Evolutionary conservation across 2,329 filamentous ascomycete genomes (phyloP), one percentile per base, ranked within the genome.

Genomic region (Byssothecium circinans): DNA sequence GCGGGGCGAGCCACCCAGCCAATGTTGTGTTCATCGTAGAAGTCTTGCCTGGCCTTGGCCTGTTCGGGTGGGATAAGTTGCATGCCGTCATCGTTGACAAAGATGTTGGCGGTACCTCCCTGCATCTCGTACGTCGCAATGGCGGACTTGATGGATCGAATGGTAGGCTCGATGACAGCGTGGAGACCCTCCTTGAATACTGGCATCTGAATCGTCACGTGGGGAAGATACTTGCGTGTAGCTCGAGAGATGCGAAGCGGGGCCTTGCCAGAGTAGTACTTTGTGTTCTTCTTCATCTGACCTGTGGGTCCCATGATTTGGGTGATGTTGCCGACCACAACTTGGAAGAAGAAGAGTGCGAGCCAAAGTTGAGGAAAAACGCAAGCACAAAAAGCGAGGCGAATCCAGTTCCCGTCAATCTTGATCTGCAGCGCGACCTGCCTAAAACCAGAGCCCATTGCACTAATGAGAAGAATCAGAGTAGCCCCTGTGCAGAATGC

Each of bases 161-260:
- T 82, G 0, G 88, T 92, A 7, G 88, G 88, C 17, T 79, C 81
- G 61, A 91, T 91, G 69, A 95, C 89, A 52, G 78, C 82, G 29
- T 75, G 74, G 2, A 95, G 78, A 55, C 89, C 88, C 68, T 95
- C 89, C 69, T 92, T 94, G 75, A 94, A 95, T 0, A 95, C 88
- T 4, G 89, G 89, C 68, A 88, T 91, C 65, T 95, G 89, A 34
- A 95, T 87, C 2, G 75, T 78, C 54, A 89, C 78, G 63, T 89
- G 88, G 2, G 87, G 87, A 14, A 91, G 76, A 65, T 40, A 43
- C 1, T 71, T 74, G 23, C 27, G 89, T 70, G 39, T 87, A 77
- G 65, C 58, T 17, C 80, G 80, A 1, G 86, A 84, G 8, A 85
- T 79, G n/a, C 63, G 57, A n/a, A 50, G 52, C 1, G 66, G 63